Base-by-base conservation (phyloP, 768 basidiomycete species). In the Leccinum barrowsii region DNA sequence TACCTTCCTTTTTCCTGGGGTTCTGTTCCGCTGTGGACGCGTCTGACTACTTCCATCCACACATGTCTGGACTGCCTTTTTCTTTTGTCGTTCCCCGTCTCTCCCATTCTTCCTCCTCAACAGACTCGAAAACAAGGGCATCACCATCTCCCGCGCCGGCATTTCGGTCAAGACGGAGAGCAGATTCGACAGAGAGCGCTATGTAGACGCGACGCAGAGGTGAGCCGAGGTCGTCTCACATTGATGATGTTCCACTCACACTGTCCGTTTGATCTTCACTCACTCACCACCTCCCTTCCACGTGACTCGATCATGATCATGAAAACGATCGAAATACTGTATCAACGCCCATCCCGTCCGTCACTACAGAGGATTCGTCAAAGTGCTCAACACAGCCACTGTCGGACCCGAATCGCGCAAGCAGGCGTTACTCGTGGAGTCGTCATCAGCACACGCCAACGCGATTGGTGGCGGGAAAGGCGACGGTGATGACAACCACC, bases 121-220 rank as follows among this genome's bases (percentile, higher is more conserved):
- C 21, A 59, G 54, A 49, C 73, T 90, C 50, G 83, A 85, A 69
- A 73, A 74, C 10, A 78, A 75, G 59, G 88, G 88, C 7, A 73
- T 84, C 51, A 72, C 82, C 30, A 70, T 90, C 49, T 84, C 86
- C 1, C 70, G 76, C n/a, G 74, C 75, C 4, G 89, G 89, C 4
- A 76, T 90, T 12, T 80, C 85, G 0, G 76, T 90, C 46, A 88
- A 87, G 72, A 90, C 87, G 1, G 69, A 77, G 21, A 80, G 78
- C 58, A 77, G 79, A 6, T 79, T 86, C 60, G 82, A 83, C 59
- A 76, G 85, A 42, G 82, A 86, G 54, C 78, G 81, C 44, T 90
- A 90, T 59, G 74, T 90, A 3, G 87, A 89, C 65, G 86, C 87
- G 7, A 89, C 87, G 15, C 89, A 89, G 66, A 75, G 88, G 88